Percentiles rank a stretch among this genome's conserved stretches.
Evolutionary conservation across 495 filamentous ascomycete genomes (phyloP).

Genomic region (Aspergillus mulundensis): DNA sequence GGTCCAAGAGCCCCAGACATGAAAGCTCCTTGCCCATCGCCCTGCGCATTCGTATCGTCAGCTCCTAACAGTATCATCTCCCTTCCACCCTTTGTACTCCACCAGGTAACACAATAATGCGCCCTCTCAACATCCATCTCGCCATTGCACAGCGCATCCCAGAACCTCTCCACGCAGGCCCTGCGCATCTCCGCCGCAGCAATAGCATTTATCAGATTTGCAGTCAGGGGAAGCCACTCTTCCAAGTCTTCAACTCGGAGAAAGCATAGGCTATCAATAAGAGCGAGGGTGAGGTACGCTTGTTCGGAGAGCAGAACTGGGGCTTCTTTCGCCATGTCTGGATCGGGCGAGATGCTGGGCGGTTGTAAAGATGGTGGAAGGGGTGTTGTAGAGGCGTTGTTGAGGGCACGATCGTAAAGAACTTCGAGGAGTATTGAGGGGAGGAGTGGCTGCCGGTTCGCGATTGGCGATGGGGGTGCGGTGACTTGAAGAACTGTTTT

Average conservation of each 20-base stretch:
- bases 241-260: slow-evolving; percentile 66
- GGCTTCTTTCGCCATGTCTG: slow-evolving; percentile 27
- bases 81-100: slow-evolving; percentile 66
- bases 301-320: slow-evolving; percentile 66
- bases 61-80: slow-evolving; percentile 59
- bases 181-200: slow-evolving; percentile 58
- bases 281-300: slow-evolving; percentile 69
- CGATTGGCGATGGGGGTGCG: slow-evolving; percentile 73
- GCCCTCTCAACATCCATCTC: slow-evolving; percentile 92
- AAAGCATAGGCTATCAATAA: slow-evolving; percentile 78
- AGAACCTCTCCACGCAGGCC: slow-evolving; percentile 69
- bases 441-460: slow-evolving; percentile 67
- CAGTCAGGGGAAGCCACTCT: slow-evolving; percentile 71
- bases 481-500: slow-evolving; percentile 82
- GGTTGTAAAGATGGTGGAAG: slow-evolving; percentile 35
- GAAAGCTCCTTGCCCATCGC: slow-evolving; percentile 34
- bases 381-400: slow-evolving; percentile 47
- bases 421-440: slow-evolving; percentile 79
- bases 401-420: slow-evolving; percentile 61
- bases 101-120: slow-evolving; percentile 81
- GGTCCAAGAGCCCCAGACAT: slow-evolving; percentile 59
- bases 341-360: slow-evolving; percentile 24
- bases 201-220: slow-evolving; percentile 62
- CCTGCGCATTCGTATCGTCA: slow-evolving; percentile 16
- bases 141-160: slow-evolving; percentile 76